Base-by-base conservation (phyloP, 129 eudicot species). In the Arctium lappa region DNA sequence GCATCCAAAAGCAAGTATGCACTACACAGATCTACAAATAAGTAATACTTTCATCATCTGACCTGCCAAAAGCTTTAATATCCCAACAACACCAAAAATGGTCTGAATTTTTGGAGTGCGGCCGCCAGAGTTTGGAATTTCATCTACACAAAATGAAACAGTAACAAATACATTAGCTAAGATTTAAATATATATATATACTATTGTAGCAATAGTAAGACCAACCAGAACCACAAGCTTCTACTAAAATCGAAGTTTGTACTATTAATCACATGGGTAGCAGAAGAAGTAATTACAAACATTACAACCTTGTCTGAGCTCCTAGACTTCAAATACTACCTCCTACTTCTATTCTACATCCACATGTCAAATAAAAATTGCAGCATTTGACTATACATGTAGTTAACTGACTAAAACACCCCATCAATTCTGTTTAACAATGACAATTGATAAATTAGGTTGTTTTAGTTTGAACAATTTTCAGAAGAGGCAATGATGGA, bases 1-100 rank as follows among this genome's bases (percentile, higher is more conserved):
- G 31, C 71, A 37, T 79, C 69, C 29, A 70, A 70, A 70, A 46
- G 33, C 46, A 72, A 80, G 70, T 9, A 69, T 48, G 42, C 65
- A 69, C 33, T 44, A 79, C 6, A 1, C 16, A 68, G 7, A 80
- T 44, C 22, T 80, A 70, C 36, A 50, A 39, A 34, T 53, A 10
- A 31, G 30, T 38, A 34, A 22, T 10, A 60, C 39, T 13, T 36
- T 22, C 37, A 76, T 29, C 78, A 78, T 76, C 88, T 82, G 65
- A 86, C 99, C 98, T 91, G 97, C 95, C 80, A 95, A 63, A 32
- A 95, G 98, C 92, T 95, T 93, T 15, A 95, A 82, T 80, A 89
- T 87, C 87, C 99, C 99, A 85, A 95, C 82, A 4, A 95, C 88
- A 69, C 99, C 99, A 79, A 83, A 95, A 36, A 95, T 86, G 6